Evolutionary conservation across 768 basidiomycete species (phyloP).

Genomic region (Gloeopeniophorella convolvens): DNA sequence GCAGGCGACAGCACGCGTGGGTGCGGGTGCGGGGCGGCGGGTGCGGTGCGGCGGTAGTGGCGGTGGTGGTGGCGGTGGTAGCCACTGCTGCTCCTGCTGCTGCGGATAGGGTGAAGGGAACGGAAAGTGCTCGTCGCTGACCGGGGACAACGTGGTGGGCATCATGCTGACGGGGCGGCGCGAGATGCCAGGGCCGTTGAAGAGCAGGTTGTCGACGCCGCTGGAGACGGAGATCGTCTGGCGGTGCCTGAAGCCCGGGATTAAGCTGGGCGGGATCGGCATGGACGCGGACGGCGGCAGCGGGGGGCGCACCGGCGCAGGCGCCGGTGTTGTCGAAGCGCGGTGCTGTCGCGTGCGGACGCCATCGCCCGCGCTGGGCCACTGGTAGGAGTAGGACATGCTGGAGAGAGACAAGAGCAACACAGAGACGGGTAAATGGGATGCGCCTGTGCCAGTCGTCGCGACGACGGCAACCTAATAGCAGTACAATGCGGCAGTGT

Average conservation of each 20-base stretch:
- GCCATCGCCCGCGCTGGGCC: background rate
- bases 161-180: background rate
- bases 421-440: background rate
- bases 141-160: background rate
- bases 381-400: background rate
- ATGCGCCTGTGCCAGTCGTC: too few species aligned
- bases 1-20: background rate
- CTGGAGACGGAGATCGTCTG: background rate
- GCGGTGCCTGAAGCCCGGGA: constrained; percentile 1
- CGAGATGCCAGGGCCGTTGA: background rate
- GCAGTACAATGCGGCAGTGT: too few species aligned
- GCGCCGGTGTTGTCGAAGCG: constrained; percentile 6
- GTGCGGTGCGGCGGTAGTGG: background rate
- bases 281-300: background rate
- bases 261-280: constrained; percentile 6
- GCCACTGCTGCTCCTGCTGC: background rate
- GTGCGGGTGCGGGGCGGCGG: background rate
- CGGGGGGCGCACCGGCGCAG: background rate
- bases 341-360: background rate
- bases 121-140: background rate
- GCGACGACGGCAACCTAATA: too few species aligned
- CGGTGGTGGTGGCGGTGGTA: background rate
- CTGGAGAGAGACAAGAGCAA: background rate
- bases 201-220: background rate
- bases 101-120: constrained; percentile 7